Base-by-base conservation (phyloP, 257 asterid genomes). In the Solanum acaule region DNA sequence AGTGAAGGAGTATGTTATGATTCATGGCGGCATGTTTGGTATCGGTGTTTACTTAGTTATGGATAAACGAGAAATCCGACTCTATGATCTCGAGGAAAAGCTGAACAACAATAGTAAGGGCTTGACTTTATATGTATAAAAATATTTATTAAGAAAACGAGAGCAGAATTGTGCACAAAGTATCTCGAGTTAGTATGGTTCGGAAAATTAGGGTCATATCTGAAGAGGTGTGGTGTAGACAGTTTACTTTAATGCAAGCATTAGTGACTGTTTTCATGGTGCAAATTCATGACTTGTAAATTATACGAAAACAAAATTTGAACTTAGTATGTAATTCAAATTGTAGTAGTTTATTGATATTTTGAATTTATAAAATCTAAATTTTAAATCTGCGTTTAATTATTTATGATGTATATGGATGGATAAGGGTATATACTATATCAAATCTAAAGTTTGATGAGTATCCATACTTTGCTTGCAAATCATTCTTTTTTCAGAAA, bases 41-140 rank as follows among this genome's bases (percentile, higher is more conserved):
- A 1, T 22, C 0, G 15, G 27, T 0, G 27, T 0, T 38, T 34
- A 0, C 25, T 71, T 8, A 0, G 6, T 71, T 70, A 20, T 1
- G 38, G 3, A 8, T 70, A 70, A 29, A 31, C 1, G n/a, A 0
- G 3, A 70, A 31, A 31, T 2, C 3, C 5, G 0, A 70, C 23
- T 70, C 13, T 31, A 31, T 9, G 11, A 15, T 15, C 14, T 8
- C 0, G 5, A 72, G 44, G 15, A 72, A 34, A 73, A 3, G 5
- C 0, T 33, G 7, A 11, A 33, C 4, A 9, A 29, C n/a, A 67
- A 6, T 27, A 67, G 8, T 0, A 25, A 15, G 20, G 34, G 35
- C 2, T 6, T 27, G 18, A 25, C 4, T 25, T n/a, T 13, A 27
- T 67, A 67, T 0, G 29, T 65, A 65, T 56, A 18, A 1, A 18